These are phyloP conservation scores for Nigrograna mackinnonii DNA, from an alignment of 2,329 filamentous ascomycete genomes.

Conservation along the genomic window DNA sequence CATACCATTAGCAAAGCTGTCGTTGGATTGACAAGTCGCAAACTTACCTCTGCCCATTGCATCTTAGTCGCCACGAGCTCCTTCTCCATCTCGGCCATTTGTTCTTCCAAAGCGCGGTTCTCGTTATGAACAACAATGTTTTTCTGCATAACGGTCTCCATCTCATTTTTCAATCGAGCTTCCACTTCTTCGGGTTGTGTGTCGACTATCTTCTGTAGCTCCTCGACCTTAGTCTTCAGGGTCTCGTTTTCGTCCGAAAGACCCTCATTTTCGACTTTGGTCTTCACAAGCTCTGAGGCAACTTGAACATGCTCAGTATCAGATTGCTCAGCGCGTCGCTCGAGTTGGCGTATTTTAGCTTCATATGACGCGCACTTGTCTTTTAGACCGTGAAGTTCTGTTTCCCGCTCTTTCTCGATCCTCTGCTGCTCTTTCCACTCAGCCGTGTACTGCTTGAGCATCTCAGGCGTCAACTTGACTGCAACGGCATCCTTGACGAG, in stretches of 20 bases:
- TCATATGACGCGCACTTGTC: slow-evolving; percentile 63
- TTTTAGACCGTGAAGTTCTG: slow-evolving; percentile 73
- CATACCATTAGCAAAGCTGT: slow-evolving; percentile 4
- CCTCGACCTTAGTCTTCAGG: slow-evolving; percentile 79
- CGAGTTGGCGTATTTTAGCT: slow-evolving; percentile 79
- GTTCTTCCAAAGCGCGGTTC: slow-evolving; percentile 85
- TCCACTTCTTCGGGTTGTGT: slow-evolving; percentile 90
- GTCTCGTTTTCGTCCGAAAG: slow-evolving; percentile 88
- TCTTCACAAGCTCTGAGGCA: slow-evolving; percentile 86
- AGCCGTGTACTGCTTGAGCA: slow-evolving; percentile 75
- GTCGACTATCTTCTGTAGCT: slow-evolving; percentile 85
- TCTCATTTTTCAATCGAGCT: slow-evolving; percentile 76
- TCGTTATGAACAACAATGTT: slow-evolving; percentile 94
- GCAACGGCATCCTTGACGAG: slow-evolving; percentile 91
- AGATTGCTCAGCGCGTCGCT: slow-evolving; percentile 84
- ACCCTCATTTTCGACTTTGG: slow-evolving; percentile 92
- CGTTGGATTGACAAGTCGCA: no score
- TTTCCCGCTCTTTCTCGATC: slow-evolving; percentile 79
- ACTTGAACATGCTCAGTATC: slow-evolving; percentile 90
- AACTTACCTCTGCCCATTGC: slow-evolving; percentile 89
- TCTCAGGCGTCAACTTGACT: slow-evolving; percentile 80
- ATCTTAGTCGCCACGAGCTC: slow-evolving; percentile 92
- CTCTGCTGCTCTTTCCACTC: slow-evolving; percentile 94
- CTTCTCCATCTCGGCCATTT: slow-evolving; percentile 89
- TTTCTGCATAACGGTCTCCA: slow-evolving; percentile 88